phyloP scores from a whole-genome alignment of 2,329 filamentous ascomycete species.

The Aspergillus sp. region DNA sequence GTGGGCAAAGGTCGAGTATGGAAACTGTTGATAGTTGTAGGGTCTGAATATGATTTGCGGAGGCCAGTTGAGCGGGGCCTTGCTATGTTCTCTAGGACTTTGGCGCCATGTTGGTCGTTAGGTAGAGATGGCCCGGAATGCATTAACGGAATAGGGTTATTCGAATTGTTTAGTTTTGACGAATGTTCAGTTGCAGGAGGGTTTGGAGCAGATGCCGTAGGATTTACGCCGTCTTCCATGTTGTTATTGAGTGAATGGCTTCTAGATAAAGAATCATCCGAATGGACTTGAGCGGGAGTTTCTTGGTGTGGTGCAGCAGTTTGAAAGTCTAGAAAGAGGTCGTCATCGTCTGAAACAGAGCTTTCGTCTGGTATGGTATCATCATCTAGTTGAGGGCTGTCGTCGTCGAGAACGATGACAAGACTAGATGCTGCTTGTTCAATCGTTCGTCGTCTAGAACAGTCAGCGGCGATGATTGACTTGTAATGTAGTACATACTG shows the following conservation, averaged over 20 bases:
- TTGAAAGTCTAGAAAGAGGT: not conserved
- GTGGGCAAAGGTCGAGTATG: slow-evolving; percentile 17
- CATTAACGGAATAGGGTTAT: not conserved
- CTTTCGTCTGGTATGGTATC: not conserved
- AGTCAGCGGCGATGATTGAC: slow-evolving; percentile 2
- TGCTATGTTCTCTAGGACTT: not conserved
- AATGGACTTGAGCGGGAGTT: not conserved
- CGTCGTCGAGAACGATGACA: not conserved
- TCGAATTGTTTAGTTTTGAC: not conserved
- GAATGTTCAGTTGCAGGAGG: not conserved
- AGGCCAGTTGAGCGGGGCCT: slow-evolving; percentile 16
- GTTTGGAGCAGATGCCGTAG: too few species aligned
- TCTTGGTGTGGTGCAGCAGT: not conserved
- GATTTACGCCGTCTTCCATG: not conserved
- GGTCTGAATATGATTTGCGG: slow-evolving; percentile 38
- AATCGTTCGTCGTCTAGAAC: not conserved
- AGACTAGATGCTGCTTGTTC: not conserved
- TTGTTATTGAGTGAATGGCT: not conserved
- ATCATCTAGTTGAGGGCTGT: not conserved
- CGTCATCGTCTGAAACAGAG: not conserved
- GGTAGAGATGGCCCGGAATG: not conserved
- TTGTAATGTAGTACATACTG: slow-evolving; percentile 26
- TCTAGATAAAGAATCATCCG: not conserved
- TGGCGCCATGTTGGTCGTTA: not conserved
- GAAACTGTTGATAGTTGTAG: slow-evolving; percentile 13